Conservation (phyloP, 2,329 filamentous ascomycete genomes). For the Penicillium sp. region DNA sequence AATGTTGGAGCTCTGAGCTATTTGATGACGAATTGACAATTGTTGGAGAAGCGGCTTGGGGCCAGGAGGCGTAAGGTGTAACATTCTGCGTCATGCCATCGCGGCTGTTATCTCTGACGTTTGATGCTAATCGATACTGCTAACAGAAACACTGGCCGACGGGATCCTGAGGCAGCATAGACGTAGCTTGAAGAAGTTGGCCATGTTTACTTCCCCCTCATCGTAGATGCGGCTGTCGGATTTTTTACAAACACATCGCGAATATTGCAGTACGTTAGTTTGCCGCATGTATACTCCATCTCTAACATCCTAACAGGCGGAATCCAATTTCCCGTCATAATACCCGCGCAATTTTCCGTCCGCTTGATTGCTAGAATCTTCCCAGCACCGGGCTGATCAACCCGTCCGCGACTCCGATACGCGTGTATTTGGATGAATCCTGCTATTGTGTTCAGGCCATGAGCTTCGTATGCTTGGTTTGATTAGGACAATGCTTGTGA, state of each 20-base stretch:
- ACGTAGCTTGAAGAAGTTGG: background rate
- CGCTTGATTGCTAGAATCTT: slow-evolving; percentile 8
- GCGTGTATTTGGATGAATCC: slow-evolving; percentile 8
- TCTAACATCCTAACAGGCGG: slow-evolving; percentile 23
- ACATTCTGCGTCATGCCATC: background rate
- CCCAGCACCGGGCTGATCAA: slow-evolving; percentile 9
- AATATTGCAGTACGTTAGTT: background rate
- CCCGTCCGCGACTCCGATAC: background rate
- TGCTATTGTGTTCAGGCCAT: background rate
- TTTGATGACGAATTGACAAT: slow-evolving; percentile 16
- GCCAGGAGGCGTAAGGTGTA: slow-evolving; percentile 1
- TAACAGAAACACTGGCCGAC: background rate
- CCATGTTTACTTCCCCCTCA: background rate
- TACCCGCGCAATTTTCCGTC: slow-evolving; percentile 28
- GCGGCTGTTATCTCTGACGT: background rate
- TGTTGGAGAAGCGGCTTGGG: background rate
- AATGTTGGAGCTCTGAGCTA: background rate
- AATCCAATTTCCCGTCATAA: slow-evolving; percentile 27
- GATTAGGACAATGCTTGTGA: slow-evolving; percentile 11
- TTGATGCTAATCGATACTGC: background rate
- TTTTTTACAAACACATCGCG: background rate
- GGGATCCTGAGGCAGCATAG: background rate
- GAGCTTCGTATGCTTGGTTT: slow-evolving; percentile 18
- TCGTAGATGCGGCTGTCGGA: background rate
- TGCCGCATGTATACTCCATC: background rate